Conservation (phyloP, 768 basidiomycete species). For the Tricholoma terreum region DNA sequence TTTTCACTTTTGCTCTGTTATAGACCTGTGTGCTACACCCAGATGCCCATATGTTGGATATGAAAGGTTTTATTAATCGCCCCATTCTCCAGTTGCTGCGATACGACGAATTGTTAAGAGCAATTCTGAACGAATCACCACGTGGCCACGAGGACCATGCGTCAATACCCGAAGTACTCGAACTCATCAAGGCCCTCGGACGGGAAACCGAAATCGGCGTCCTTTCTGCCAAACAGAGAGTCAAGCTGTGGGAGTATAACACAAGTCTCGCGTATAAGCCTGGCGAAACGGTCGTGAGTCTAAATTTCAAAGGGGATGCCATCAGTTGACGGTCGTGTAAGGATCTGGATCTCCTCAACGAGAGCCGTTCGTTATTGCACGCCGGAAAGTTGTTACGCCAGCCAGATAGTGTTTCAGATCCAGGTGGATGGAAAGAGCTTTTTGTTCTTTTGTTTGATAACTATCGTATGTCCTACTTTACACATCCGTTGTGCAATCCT, state of each 20-base stretch:
- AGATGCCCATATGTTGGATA: slow-evolving; percentile 76
- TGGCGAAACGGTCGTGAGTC: slow-evolving; percentile 63
- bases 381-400: slow-evolving; percentile 79
- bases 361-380: slow-evolving; percentile 80
- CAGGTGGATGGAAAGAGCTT: slow-evolving; percentile 80
- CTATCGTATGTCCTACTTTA: slow-evolving; percentile 59
- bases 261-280: slow-evolving; percentile 73
- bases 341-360: slow-evolving; percentile 89
- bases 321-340: slow-evolving; percentile 13
- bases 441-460: slow-evolving; percentile 93
- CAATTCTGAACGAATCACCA: slow-evolving; percentile 76
- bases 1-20: neutral
- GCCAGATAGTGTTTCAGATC: slow-evolving; percentile 75
- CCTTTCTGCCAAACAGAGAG: slow-evolving; percentile 79
- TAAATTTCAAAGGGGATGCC: neutral
- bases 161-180: slow-evolving; percentile 84
- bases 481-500: slow-evolving; percentile 2
- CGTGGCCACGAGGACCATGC: slow-evolving; percentile 73
- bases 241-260: slow-evolving; percentile 84
- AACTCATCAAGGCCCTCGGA: slow-evolving; percentile 80
- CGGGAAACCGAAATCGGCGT: slow-evolving; percentile 89
- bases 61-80: slow-evolving; percentile 90
- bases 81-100: slow-evolving; percentile 86
- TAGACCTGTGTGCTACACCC: slow-evolving; percentile 58
- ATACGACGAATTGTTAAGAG: slow-evolving; percentile 80